These are phyloP conservation scores for Lachancea quebecensis DNA, from an alignment of 805 yeast species.

Conservation along the genomic window DNA sequence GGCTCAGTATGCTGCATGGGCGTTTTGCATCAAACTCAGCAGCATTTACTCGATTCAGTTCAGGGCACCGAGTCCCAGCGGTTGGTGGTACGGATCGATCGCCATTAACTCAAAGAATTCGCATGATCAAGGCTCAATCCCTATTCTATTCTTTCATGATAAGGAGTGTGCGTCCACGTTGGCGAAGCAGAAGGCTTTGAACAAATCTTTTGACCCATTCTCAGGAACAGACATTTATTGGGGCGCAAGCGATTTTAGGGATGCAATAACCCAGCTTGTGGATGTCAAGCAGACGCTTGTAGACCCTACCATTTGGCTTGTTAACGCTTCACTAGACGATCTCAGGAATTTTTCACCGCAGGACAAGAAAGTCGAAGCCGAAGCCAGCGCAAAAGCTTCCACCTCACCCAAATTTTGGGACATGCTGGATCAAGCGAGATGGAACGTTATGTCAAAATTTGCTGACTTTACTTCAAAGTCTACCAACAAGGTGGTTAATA, in stretches of 20 bases:
- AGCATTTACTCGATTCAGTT: slow-evolving; percentile 73
- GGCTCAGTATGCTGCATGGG: slow-evolving; percentile 40
- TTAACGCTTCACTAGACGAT: slow-evolving; percentile 63
- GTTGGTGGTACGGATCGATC: slow-evolving; percentile 90
- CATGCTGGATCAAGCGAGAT: slow-evolving; percentile 47
- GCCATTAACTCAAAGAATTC: slow-evolving; percentile 53
- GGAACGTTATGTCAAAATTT: slow-evolving; percentile 79
- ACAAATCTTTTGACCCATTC: slow-evolving; percentile 70
- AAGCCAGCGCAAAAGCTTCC: neutral
- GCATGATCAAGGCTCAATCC: slow-evolving; percentile 54
- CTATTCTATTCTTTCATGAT: slow-evolving; percentile 89
- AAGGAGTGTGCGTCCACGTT: slow-evolving; percentile 73
- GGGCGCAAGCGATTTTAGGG: slow-evolving; percentile 84
- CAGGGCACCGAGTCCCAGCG: slow-evolving; percentile 67
- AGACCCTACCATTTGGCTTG: slow-evolving; percentile 64
- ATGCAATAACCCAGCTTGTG: slow-evolving; percentile 45
- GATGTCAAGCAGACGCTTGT: slow-evolving; percentile 61
- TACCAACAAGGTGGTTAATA: slow-evolving; percentile 17
- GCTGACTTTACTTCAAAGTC: slow-evolving; percentile 60
- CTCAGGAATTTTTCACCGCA: slow-evolving; percentile 32
- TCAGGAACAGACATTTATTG: slow-evolving; percentile 57
- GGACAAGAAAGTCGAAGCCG: slow-evolving; percentile 3
- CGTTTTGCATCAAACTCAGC: slow-evolving; percentile 55
- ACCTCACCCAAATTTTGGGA: slow-evolving; percentile 16
- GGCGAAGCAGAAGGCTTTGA: slow-evolving; percentile 50